Conservation (phyloP, 2,329 filamentous ascomycete species). For the Hymenoscyphus occultus region DNA sequence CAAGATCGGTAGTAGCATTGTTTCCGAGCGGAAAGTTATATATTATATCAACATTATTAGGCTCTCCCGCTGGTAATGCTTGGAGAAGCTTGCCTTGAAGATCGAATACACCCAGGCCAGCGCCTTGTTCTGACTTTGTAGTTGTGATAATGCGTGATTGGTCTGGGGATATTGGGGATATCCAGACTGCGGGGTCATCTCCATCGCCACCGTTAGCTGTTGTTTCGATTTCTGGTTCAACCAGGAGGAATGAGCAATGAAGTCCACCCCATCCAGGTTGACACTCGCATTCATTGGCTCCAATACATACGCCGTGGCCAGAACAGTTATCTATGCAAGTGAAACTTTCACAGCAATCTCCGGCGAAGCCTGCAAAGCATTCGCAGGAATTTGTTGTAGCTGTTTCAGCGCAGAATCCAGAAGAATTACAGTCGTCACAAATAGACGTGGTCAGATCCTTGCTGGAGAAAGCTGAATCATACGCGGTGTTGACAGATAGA, state of each 20-base stretch:
- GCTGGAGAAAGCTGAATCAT: not conserved
- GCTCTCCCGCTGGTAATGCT: not conserved
- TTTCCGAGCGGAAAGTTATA: not conserved
- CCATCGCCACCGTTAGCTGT: constrained; percentile 3
- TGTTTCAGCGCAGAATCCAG: not conserved
- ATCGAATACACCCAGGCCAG: not conserved
- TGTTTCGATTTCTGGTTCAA: constrained; percentile 4
- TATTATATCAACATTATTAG: constrained; percentile 6
- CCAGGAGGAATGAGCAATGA: not conserved
- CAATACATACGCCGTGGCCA: constrained; percentile 1
- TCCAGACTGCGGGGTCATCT: constrained; percentile 6
- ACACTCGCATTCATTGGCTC: not conserved
- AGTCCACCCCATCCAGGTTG: not conserved
- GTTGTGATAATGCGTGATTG: constrained; percentile 4
- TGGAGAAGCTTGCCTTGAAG: not conserved
- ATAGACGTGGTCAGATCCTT: not conserved
- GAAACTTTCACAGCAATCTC: not conserved
- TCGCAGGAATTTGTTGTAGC: not conserved
- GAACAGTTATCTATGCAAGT: constrained; percentile 3
- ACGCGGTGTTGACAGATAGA: not conserved
- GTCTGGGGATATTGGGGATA: not conserved
- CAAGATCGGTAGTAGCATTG: not conserved
- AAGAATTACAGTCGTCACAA: not conserved
- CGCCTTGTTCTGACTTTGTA: not conserved
- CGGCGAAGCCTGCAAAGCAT: constrained; percentile 3